Evolutionary conservation across 805 yeast species (phyloP), one percentile per base, ranked within the genome.

Genomic region (Scheffersomyces spartinae): DNA sequence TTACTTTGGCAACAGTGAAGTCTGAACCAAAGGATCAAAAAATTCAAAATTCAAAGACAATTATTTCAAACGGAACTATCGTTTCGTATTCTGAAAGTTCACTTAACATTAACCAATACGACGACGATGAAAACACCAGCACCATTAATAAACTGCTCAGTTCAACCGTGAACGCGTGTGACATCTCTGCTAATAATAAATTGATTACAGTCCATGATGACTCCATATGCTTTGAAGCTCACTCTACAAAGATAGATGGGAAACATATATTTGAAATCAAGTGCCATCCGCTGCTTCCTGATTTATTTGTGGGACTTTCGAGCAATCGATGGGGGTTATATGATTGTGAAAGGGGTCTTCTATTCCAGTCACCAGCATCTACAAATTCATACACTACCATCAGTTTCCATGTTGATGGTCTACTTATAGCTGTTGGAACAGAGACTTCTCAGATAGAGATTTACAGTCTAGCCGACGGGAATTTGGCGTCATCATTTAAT

Each of bases 321-420:
- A 31, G 26, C 7, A 30, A 24, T 6, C 22, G n/a, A 18, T 34
- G 32, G 36, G 30, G 21, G 5, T 26, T 27, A 7, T 35, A 7
- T 28, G 21, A 7, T 13, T 18, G 5, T 23, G 30, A 19, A 14
- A 22, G 21, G 8, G 32, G 26, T 13, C 28, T 28, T 8, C 26
- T 30, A 13, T 31, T 28, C 30, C 15, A 27, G 6, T 31, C 40
- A 10, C 28, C 18, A 3, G 31, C 26, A 17, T 35, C 20, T 26
- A 33, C 18, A 23, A 17, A 25, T n/a, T n/a, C n/a, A 15, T 33
- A 47, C 5, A 25, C 38, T 8, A 28, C 47, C 4, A 49, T 46
- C 7, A 55, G 34, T 10, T 35, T 65, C 7, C 73, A 68, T 32
- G 66, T 64, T 13, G 74, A 68, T 40, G 74, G 74, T 3, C 59